Conservation (phyloP, 805 yeast genomes). For the Ogataea wickerhamii region DNA sequence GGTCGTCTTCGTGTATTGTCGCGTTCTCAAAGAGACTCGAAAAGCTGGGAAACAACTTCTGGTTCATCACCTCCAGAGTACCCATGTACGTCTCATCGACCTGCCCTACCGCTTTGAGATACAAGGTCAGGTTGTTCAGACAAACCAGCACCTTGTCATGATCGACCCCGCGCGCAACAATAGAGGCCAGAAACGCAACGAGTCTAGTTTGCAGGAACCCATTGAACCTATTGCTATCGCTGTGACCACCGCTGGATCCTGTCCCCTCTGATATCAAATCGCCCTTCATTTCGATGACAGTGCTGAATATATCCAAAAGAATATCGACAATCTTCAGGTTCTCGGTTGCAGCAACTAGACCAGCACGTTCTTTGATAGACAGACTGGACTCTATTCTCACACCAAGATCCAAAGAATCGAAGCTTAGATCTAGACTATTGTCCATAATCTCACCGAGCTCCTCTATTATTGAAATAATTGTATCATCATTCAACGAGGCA, state of each 20-base stretch:
- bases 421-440: constrained; percentile 12
- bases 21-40: constrained; percentile 5
- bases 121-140: constrained; percentile 62
- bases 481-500: constrained; percentile 19
- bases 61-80: constrained; percentile 7
- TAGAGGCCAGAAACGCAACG: constrained; percentile 35
- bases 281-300: constrained; percentile 56
- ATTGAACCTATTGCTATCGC: constrained; percentile 29
- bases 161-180: constrained; percentile 42
- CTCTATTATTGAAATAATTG: constrained; percentile 22
- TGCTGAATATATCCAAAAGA: constrained; percentile 71
- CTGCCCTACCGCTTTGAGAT: constrained; percentile 24
- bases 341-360: constrained; percentile 14
- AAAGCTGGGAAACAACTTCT: constrained; percentile 15
- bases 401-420: constrained; percentile 3
- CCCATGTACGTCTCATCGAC: constrained; percentile 18
- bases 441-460: constrained; percentile 35
- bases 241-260: constrained; percentile 1
- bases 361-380: constrained; percentile 6
- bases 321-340: constrained; percentile 64
- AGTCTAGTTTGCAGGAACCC: constrained; percentile 14
- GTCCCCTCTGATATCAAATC: constrained; percentile 10
- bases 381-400: background rate
- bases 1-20: constrained; percentile 4
- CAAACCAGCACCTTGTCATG: constrained; percentile 57